Conservation (phyloP, 2,329 filamentous ascomycete genomes). For the Trichoderma atrobrunneum region DNA sequence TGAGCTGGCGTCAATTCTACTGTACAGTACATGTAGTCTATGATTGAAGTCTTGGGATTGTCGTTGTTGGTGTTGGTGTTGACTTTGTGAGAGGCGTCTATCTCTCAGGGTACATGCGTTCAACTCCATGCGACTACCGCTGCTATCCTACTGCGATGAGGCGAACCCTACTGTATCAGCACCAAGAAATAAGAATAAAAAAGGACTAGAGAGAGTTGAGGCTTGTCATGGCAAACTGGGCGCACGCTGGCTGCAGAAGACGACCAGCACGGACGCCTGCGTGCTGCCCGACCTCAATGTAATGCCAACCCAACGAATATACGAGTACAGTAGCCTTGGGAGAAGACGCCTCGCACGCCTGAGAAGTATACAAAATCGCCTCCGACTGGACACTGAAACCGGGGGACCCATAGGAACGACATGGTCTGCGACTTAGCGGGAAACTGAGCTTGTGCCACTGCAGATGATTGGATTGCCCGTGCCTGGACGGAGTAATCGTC, state of each 20-base stretch:
- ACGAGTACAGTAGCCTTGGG: neutral
- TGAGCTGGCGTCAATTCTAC: neutral
- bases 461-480: conserved; percentile 15
- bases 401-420: neutral
- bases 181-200: neutral
- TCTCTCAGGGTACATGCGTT: neutral
- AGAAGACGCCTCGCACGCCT: conserved; percentile 15
- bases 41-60: neutral
- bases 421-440: conserved; percentile 16
- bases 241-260: neutral
- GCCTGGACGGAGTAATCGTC: neutral
- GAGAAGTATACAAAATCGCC: neutral
- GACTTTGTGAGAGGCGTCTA: neutral
- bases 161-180: neutral
- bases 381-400: conserved; percentile 18
- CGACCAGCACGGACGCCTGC: conserved; percentile 1
- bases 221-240: neutral
- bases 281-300: conserved; percentile 20
- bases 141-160: neutral
- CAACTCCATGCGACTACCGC: neutral
- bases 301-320: conserved; percentile 15
- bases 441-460: conserved; percentile 17
- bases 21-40: neutral
- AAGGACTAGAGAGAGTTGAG: neutral
- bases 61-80: neutral